A percentile compares a stretch with the other conserved stretches of the same genome.
Evolutionary conservation across 2,329 filamentous ascomycete genomes (phyloP).

Genomic region (Septoria linicola): DNA sequence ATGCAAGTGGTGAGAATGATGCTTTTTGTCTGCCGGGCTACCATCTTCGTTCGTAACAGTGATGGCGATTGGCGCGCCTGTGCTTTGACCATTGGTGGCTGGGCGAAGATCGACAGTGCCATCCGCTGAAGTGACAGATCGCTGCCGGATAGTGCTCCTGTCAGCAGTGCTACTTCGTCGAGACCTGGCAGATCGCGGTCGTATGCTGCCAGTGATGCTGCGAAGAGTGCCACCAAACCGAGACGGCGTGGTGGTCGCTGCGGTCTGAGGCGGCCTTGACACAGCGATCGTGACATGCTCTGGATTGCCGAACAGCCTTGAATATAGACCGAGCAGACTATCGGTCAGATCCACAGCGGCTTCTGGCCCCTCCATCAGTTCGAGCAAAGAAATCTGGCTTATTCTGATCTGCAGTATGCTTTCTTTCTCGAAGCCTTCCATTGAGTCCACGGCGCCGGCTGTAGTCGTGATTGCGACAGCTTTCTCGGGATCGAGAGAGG

Average conservation of each 20-base stretch:
- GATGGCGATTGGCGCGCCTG: conserved; percentile 62
- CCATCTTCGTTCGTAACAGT: conserved; percentile 69
- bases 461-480: neutral
- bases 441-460: conserved; percentile 67
- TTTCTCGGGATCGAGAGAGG: conserved; percentile 24
- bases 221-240: conserved; percentile 42
- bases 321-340: conserved; percentile 79
- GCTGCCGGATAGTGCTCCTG: conserved; percentile 39
- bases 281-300: conserved; percentile 32
- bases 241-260: conserved; percentile 27
- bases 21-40: conserved; percentile 37
- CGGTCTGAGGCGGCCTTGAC: conserved; percentile 52
- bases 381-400: conserved; percentile 82
- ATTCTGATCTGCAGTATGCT: conserved; percentile 91
- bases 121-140: conserved; percentile 24
- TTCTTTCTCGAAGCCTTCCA: conserved; percentile 82
- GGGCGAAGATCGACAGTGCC: conserved; percentile 24
- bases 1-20: conserved; percentile 39
- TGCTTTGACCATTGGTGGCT: conserved; percentile 20
- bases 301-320: conserved; percentile 71
- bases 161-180: conserved; percentile 42
- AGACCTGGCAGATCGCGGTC: conserved; percentile 40
- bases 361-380: conserved; percentile 78
- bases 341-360: conserved; percentile 84
- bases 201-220: conserved; percentile 67